Evolutionary conservation across 2,329 filamentous ascomycete species (phyloP).

Genomic region (Moelleriella libera): DNA sequence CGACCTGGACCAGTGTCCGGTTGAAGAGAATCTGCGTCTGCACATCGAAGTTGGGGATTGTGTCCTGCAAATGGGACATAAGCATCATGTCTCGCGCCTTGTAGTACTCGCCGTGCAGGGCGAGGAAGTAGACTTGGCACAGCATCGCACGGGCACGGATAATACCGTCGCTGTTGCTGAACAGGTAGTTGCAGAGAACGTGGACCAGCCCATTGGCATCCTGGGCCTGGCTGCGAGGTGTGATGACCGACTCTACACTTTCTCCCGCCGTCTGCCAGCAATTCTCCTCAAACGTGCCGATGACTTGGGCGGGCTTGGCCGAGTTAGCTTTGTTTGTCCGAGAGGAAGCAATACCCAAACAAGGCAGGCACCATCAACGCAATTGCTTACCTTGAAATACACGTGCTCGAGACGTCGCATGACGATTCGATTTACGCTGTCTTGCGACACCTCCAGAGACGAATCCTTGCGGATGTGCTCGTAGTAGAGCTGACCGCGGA

Average conservation of each 20-base stretch:
- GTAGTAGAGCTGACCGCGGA: conserved; percentile 77
- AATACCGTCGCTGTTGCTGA: conserved; percentile 87
- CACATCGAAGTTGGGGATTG: conserved; percentile 91
- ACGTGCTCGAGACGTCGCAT: conserved; percentile 93
- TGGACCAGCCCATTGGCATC: conserved; percentile 69
- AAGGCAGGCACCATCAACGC: no score
- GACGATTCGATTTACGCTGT: conserved; percentile 80
- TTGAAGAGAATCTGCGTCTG: conserved; percentile 98
- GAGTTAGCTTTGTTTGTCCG: neutral
- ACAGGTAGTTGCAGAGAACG: conserved; percentile 86
- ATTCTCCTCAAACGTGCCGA: conserved; percentile 87
- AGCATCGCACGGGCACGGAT: conserved; percentile 94
- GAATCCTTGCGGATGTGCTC: conserved; percentile 62
- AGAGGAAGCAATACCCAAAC: no score
- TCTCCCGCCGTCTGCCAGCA: conserved; percentile 71
- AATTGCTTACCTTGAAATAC: conserved; percentile 73
- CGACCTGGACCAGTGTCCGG: conserved; percentile 92
- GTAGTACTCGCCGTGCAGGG: conserved; percentile 96
- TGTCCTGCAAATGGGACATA: conserved; percentile 98
- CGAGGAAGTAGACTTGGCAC: conserved; percentile 96
- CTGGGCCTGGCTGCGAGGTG: conserved; percentile 51
- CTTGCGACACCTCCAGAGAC: conserved; percentile 62
- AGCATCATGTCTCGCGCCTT: conserved; percentile 97
- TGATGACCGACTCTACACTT: conserved; percentile 63
- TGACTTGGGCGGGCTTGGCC: conserved; percentile 65